Evolutionary conservation across 1,284 basidiomycete species (phyloP).

Genomic region (Marasmius fiardii): DNA sequence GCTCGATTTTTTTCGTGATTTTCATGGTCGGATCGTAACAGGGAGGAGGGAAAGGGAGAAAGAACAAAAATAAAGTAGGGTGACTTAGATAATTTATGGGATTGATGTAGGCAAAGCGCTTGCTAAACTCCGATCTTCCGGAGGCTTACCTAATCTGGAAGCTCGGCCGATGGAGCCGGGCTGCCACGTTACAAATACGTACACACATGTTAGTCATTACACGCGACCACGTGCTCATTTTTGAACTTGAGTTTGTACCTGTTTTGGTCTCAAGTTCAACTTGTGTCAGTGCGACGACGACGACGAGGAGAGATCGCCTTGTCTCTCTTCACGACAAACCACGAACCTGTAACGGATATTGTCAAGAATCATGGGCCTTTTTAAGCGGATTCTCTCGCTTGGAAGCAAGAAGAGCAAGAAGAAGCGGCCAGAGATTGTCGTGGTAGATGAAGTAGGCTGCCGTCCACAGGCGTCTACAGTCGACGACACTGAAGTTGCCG

Average conservation of each 20-base stretch:
- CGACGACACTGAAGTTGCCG: slow-evolving; percentile 56
- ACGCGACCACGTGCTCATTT: background rate
- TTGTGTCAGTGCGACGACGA: background rate
- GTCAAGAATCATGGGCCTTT: slow-evolving; percentile 54
- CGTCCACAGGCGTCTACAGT: slow-evolving; percentile 23
- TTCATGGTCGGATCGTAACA: slow-evolving; percentile 56
- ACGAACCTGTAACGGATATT: slow-evolving; percentile 14
- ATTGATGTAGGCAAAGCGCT: no score
- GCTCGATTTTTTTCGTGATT: slow-evolving; percentile 87
- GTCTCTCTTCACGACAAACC: slow-evolving; percentile 10
- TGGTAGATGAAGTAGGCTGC: slow-evolving; percentile 10
- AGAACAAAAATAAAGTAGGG: slow-evolving; percentile 13
- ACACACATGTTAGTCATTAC: background rate
- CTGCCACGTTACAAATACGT: background rate
- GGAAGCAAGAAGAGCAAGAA: slow-evolving; percentile 62
- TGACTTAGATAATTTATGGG: background rate
- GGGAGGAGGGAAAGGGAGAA: slow-evolving; percentile 16
- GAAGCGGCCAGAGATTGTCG: slow-evolving; percentile 27
- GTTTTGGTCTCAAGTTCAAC: background rate
- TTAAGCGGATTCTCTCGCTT: slow-evolving; percentile 70
- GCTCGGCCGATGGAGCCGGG: background rate
- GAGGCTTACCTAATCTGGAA: background rate
- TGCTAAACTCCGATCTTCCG: no score
- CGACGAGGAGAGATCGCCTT: background rate
- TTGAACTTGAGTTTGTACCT: background rate